These are phyloP conservation scores for Pleurozium schreberi DNA, from an alignment of 225 moss, liverwort and hornwort species.

Conservation along the genomic window DNA sequence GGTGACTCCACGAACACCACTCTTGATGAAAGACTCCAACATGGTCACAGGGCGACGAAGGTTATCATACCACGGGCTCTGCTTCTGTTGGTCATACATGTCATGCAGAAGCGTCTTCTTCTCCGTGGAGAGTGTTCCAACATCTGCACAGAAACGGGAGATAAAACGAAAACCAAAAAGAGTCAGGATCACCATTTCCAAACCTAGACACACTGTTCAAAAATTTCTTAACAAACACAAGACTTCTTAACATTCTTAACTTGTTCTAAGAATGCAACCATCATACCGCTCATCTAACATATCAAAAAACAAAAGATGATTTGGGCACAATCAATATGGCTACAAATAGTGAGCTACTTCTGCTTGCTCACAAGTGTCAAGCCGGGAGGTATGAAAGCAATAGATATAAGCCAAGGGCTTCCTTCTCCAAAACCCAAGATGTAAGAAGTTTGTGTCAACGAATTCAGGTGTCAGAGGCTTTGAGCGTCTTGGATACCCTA, in stretches of 20 bases:
- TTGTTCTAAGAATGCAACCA: not conserved
- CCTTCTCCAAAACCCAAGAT: not conserved
- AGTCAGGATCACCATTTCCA: not conserved
- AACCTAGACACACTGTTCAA: not conserved
- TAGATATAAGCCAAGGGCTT: not conserved
- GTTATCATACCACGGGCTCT: slow-evolving; percentile 98
- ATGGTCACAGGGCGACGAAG: slow-evolving; percentile 71
- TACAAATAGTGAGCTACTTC: not conserved
- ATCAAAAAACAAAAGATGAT: not conserved
- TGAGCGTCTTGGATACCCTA: not conserved
- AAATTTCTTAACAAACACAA: not conserved
- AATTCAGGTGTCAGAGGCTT: not conserved
- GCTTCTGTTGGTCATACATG: slow-evolving; percentile 67
- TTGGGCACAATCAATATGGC: not conserved
- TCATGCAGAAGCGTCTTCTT: slow-evolving; percentile 87
- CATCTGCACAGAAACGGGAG: slow-evolving; percentile 19
- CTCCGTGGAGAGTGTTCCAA: slow-evolving; percentile 25
- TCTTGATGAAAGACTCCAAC: slow-evolving; percentile 73
- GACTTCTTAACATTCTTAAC: not conserved
- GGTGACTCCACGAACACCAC: slow-evolving; percentile 83
- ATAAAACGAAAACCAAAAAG: not conserved
- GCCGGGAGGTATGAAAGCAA: not conserved
- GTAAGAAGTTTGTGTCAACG: not conserved
- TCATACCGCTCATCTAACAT: not conserved
- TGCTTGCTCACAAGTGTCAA: not conserved